Conservation (phyloP, 805 yeast genomes). For the Brettanomyces sp. region DNA sequence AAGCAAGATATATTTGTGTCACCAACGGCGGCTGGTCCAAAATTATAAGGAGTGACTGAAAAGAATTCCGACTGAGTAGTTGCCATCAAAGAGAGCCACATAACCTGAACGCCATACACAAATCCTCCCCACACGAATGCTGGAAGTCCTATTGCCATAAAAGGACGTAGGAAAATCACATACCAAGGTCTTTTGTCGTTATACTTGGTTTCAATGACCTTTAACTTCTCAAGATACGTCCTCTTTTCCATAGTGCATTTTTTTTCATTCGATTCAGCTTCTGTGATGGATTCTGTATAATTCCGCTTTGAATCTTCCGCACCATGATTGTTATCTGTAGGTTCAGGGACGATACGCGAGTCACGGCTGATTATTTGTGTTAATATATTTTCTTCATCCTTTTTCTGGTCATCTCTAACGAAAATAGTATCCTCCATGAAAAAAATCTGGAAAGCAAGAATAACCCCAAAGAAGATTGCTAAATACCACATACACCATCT, state of each 20-base stretch:
- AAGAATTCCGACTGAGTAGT: conserved; percentile 35
- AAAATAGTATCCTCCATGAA: conserved; percentile 38
- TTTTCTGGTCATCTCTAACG: conserved; percentile 16
- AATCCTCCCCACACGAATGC: conserved; percentile 38
- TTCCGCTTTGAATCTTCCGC: not conserved
- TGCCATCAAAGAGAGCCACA: conserved; percentile 39
- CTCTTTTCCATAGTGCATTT: conserved; percentile 10
- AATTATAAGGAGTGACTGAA: conserved; percentile 30
- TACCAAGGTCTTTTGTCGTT: conserved; percentile 33
- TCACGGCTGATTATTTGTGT: conserved; percentile 21
- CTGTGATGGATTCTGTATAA: not conserved
- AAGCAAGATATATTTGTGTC: conserved; percentile 35
- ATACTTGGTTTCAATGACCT: conserved; percentile 26
- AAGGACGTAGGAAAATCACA: conserved; percentile 29
- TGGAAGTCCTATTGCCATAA: conserved; percentile 27
- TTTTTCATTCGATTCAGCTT: not conserved
- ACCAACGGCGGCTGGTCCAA: conserved; percentile 30
- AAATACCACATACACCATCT: conserved; percentile 29
- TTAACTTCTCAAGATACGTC: conserved; percentile 29
- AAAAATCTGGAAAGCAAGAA: conserved; percentile 26
- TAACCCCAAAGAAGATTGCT: conserved; percentile 27
- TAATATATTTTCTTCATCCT: conserved; percentile 25
- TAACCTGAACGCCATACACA: conserved; percentile 39
- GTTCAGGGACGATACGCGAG: not conserved
- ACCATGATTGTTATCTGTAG: not conserved